These are phyloP conservation scores for Fusarium circinatum DNA, from an alignment of 2,329 filamentous ascomycete genomes.

Conservation along the genomic window DNA sequence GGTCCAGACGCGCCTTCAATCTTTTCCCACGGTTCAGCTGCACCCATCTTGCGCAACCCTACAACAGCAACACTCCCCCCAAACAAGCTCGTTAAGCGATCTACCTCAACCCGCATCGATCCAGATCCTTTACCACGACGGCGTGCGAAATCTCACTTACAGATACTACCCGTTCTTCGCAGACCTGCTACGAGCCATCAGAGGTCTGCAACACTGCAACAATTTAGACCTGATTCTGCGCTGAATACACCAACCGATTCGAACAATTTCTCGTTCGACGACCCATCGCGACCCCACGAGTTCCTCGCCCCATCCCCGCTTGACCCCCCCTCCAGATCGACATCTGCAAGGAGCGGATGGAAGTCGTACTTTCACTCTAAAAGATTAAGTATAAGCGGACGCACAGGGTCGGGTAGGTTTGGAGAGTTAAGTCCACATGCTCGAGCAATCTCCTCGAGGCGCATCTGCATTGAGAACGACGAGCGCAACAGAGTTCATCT, in stretches of 20 bases:
- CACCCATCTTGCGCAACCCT: constrained; percentile 63
- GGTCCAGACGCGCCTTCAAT: constrained; percentile 74
- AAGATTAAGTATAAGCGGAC: constrained; percentile 44
- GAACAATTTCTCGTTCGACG: constrained; percentile 51
- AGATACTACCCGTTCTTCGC: constrained; percentile 72
- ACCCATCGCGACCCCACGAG: constrained; percentile 46
- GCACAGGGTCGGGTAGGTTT: constrained; percentile 38
- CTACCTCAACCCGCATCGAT: constrained; percentile 64
- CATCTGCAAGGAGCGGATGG: constrained; percentile 52
- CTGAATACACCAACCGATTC: constrained; percentile 39
- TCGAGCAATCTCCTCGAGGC: constrained; percentile 40
- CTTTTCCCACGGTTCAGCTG: constrained; percentile 73
- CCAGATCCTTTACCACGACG: constrained; percentile 56
- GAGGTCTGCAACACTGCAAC: constrained; percentile 75
- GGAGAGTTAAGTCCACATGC: constrained; percentile 43
- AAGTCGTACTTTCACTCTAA: constrained; percentile 67
- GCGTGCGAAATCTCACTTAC: constrained; percentile 69
- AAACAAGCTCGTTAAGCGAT: constrained; percentile 83
- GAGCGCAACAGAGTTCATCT: constrained; percentile 46
- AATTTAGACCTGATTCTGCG: constrained; percentile 52
- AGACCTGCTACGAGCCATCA: constrained; percentile 84
- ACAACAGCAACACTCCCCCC: constrained; percentile 62
- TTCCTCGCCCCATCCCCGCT: constrained; percentile 44
- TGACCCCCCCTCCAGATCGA: constrained; percentile 32
- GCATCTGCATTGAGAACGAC: constrained; percentile 42